Evolutionary conservation across 2,329 filamentous ascomycete genomes (phyloP).

Genomic region (Aureobasidium sp.): DNA sequence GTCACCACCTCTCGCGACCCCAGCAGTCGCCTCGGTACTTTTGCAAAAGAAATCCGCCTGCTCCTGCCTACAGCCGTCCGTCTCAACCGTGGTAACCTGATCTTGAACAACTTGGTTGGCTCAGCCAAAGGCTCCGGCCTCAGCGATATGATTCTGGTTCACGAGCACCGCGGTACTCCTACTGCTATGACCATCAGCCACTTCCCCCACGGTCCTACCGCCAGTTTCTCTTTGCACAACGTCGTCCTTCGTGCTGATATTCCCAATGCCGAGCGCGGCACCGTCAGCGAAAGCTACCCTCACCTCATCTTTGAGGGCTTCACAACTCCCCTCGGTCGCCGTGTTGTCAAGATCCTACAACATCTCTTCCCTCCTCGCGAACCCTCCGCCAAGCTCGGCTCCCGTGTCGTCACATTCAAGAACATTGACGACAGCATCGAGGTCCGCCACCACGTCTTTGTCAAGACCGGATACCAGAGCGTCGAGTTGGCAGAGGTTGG

Average conservation of each 20-base stretch:
- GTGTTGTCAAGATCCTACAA: conserved; percentile 84
- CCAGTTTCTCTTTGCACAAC: conserved; percentile 84
- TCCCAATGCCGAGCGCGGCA: conserved; percentile 76
- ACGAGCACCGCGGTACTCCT: conserved; percentile 88
- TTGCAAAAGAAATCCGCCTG: conserved; percentile 84
- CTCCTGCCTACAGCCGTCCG: conserved; percentile 79
- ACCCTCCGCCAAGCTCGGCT: conserved; percentile 72
- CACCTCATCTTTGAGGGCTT: conserved; percentile 96
- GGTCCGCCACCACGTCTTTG: conserved; percentile 88
- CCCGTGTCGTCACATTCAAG: conserved; percentile 84
- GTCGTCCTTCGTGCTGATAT: conserved; percentile 91
- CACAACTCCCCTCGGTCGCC: conserved; percentile 67
- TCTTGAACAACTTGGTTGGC: conserved; percentile 75
- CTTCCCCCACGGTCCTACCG: conserved; percentile 80
- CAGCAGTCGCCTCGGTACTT: conserved; percentile 74
- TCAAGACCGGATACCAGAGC: conserved; percentile 81
- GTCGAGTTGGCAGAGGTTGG: conserved; percentile 87
- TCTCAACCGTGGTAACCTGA: conserved; percentile 83
- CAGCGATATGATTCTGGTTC: conserved; percentile 76
- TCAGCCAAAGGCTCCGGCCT: conserved; percentile 75
- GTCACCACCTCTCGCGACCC: conserved; percentile 89
- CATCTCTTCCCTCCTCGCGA: conserved; percentile 91
- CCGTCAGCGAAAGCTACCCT: conserved; percentile 85
- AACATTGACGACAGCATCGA: conserved; percentile 86
- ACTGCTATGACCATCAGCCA: conserved; percentile 84